Evolutionary conservation across 345 rosid species (phyloP).

Genomic region (Ceriops tagal): DNA sequence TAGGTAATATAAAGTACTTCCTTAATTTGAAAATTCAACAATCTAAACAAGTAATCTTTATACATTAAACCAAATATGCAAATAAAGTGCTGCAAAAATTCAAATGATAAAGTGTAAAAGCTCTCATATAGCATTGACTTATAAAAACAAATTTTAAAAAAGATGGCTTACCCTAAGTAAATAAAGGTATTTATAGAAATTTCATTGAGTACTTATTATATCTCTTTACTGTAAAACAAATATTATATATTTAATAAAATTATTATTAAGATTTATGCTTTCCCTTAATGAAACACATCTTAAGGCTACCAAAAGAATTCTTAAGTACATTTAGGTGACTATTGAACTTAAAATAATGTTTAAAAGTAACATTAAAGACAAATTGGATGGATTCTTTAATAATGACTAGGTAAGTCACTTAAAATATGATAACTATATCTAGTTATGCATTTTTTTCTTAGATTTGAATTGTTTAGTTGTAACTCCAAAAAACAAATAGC

Average conservation of each 20-base stretch:
- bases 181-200: not conserved
- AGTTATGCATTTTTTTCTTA: too few species aligned
- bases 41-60: not conserved
- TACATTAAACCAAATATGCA: not conserved
- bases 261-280: not conserved
- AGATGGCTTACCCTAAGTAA: not conserved
- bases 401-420: too few species aligned
- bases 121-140: not conserved
- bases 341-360: too few species aligned
- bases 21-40: not conserved
- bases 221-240: fast-evolving
- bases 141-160: not conserved
- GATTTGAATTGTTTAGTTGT: too few species aligned
- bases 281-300: not conserved
- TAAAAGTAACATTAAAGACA: too few species aligned
- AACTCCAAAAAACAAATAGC: too few species aligned
- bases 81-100: not conserved
- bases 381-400: fast-evolving
- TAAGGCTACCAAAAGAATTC: not conserved
- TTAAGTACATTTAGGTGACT: not conserved
- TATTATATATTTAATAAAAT: not conserved
- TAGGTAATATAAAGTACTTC: too few species aligned
- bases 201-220: not conserved
- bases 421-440: too few species aligned
- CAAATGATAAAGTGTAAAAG: not conserved